Conservation (phyloP, 2,329 filamentous ascomycete species). For the Neonectria faginata region DNA sequence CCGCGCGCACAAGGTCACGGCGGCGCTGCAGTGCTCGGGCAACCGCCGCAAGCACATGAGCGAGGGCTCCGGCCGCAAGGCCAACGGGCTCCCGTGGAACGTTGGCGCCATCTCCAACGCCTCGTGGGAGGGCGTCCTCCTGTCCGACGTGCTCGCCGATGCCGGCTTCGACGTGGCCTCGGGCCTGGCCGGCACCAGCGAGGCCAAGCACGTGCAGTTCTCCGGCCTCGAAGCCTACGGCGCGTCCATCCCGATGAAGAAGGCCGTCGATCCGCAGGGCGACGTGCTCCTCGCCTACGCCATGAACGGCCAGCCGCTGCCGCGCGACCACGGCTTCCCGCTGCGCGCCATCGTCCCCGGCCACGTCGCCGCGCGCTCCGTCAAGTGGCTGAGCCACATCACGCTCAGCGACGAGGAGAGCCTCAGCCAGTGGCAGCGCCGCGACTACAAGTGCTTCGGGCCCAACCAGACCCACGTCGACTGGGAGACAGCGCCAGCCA, state of each 20-base stretch:
- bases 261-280: constrained; percentile 68
- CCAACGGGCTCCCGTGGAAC: constrained; percentile 70
- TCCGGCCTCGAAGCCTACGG: constrained; percentile 70
- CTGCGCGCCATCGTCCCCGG: constrained; percentile 72
- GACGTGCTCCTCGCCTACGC: constrained; percentile 75
- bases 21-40: constrained; percentile 70
- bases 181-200: constrained; percentile 51
- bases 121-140: constrained; percentile 67
- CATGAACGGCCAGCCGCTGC: constrained; percentile 74
- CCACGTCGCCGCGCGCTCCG: constrained; percentile 73
- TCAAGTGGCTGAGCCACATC: constrained; percentile 77
- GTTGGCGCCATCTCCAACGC: constrained; percentile 71
- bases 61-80: constrained; percentile 54
- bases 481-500: constrained; percentile 72
- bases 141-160: constrained; percentile 67
- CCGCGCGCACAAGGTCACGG: constrained; percentile 62
- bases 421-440: constrained; percentile 72
- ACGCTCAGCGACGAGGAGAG: constrained; percentile 75
- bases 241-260: constrained; percentile 69
- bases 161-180: constrained; percentile 62
- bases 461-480: constrained; percentile 70
- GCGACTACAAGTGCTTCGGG: constrained; percentile 77
- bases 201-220: constrained; percentile 67
- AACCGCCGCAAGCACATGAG: constrained; percentile 72
- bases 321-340: constrained; percentile 75